Evolutionary conservation across 441 rosid genomes (phyloP), one percentile per base, ranked within the genome.

Genomic region (Mallotus japonicus): DNA sequence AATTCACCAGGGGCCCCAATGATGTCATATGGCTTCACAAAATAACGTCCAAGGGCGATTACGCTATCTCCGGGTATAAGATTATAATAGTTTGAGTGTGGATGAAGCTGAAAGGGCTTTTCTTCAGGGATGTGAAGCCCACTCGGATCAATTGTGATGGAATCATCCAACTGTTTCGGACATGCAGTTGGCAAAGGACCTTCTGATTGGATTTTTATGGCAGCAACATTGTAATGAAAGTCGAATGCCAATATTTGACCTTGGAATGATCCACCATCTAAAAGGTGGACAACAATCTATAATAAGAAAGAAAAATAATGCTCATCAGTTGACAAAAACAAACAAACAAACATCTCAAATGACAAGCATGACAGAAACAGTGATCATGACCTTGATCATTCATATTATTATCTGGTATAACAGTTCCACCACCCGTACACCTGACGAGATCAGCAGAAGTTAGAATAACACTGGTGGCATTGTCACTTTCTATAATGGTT

Each of bases 21-120:
- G 50, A 68, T 5, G 3, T 37, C 49, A 37, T 54, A 7, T 1
- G 60, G 61, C 49, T 17, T 55, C 10, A 46, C 49, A 47, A 65
- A 65, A 65, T 65, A 47, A 22, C 61, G 71, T 6, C 61, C 71
- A 24, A 67, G 20, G 3, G 61, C 71, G 12, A 67, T 51, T 51
- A 67, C 28, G 34, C 22, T 67, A 67, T 67, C 71, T 22, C 71
- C 71, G 19, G 71, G 71, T 34, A 37, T 32, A 32, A 68, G 62
- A 19, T 68, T 68, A 37, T 32, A 68, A 6, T 28, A 34, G 10
- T n/a, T 53, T 11, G 61, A 46, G 20, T 47, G 37, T 9, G 69
- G 55, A 4, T 40, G 17, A 65, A 65, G 69, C 56, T 65, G 69
- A 22, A 46, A 65, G 5, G 69, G 2, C 4, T 44, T 53, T 19